Percentiles rank a stretch among this genome's conserved stretches.
Evolutionary conservation across 2,329 filamentous ascomycete species (phyloP).

Genomic region (Eutypa lata): DNA sequence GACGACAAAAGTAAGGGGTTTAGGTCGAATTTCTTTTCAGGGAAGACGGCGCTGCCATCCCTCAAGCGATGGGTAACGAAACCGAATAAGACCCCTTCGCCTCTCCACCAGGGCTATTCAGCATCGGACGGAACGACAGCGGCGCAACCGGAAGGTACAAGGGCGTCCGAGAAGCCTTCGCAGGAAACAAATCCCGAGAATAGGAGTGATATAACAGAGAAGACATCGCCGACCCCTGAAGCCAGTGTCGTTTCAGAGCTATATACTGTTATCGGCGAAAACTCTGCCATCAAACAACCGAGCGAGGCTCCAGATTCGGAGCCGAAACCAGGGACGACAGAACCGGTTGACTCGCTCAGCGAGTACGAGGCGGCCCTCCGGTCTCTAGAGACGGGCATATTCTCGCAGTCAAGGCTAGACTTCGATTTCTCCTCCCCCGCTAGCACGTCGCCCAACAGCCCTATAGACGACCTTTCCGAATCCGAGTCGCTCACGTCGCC

Average conservation of each 20-base stretch:
- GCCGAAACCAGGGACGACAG: background rate
- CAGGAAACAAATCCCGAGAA: background rate
- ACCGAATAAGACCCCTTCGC: conserved; percentile 8
- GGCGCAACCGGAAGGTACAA: background rate
- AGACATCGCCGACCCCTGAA: background rate
- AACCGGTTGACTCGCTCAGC: background rate
- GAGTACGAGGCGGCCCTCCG: background rate
- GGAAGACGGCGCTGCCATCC: conserved; percentile 4
- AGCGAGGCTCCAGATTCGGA: background rate
- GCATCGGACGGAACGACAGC: background rate
- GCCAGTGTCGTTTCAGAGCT: no score
- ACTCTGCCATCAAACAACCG: background rate
- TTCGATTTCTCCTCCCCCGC: conserved; percentile 22
- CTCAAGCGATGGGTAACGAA: conserved; percentile 9
- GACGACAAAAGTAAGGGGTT: background rate
- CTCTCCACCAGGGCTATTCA: conserved; percentile 10
- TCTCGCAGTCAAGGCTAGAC: conserved; percentile 23
- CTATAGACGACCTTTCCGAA: conserved; percentile 7
- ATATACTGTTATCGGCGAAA: background rate
- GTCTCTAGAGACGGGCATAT: conserved; percentile 4
- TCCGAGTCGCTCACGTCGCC: conserved; percentile 4
- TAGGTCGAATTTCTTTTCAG: background rate
- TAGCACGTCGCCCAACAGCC: conserved; percentile 9
- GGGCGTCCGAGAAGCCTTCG: background rate
- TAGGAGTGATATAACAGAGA: background rate